Evolutionary conservation across 192 early-diverging fungal species (phyloP), one percentile per base, ranked within the genome.

Genomic region (Rhizophagus prolifer): DNA sequence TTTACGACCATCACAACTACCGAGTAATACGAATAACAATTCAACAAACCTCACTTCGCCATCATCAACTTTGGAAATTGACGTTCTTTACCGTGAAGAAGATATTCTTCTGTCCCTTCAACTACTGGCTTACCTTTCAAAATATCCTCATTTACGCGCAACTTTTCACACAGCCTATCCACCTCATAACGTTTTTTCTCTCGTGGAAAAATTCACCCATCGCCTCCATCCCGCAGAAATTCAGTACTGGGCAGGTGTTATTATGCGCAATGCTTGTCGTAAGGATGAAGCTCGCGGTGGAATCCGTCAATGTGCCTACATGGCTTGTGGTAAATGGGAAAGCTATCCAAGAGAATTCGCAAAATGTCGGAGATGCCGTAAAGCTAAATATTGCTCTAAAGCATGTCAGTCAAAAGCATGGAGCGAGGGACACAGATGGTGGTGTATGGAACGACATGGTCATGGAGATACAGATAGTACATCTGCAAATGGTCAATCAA

Each of bases 301-400:
- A 36, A 86, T 92, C 62, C 88, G 93, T 60, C 90, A 93, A 71
- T 96, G 94, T 82, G 92, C 92, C 19, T 87, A 93, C 76, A 87
- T 93, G 74, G 86, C 87, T 65, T 95, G 93, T 77, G 92, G 90
- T 67, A 91, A 90, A 74, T 92, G 90, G 90, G 93, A 95, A 77
- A 76, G 79, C 7, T 89, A 88, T 64, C 87, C 89, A 13, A 84
- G 92, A 72, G 89, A 95, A 84, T 94, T 95, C 85, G 88, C 91
- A 47, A 95, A 94, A 84, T 96, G 95, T 81, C 92, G 92, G 34
- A 81, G 92, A 65, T 96, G 95, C 82, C 88, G 94, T 72, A 92
- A 93, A 70, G 94, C 93, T 67, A 94, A 92, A 62, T 96, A 96
- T 80, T 96, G 95, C 80, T 90, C 91, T 74, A 92, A 92, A 77